Conservation (phyloP, 2,329 filamentous ascomycete genomes). For the Trematosphaeria pertusa region DNA sequence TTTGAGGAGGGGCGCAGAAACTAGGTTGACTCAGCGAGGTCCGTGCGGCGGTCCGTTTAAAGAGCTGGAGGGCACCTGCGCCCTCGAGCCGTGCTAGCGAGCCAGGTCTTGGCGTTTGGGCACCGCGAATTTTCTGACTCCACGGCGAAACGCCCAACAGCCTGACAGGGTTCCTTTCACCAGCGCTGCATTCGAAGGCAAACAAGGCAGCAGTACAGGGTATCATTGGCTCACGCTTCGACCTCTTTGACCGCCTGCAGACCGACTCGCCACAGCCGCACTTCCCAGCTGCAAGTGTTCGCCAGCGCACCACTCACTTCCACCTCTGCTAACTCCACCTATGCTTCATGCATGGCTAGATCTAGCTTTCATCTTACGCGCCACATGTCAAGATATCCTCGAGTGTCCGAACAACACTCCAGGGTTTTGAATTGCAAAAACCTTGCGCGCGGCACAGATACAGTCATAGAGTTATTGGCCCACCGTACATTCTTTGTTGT, state of each 20-base stretch:
- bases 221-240: constrained; percentile 9
- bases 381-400: constrained; percentile 1
- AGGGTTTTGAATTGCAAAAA: background rate
- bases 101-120: background rate
- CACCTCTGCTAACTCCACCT: background rate
- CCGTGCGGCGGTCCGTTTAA: too few relatives aligned
- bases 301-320: constrained; percentile 3
- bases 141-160: constrained; percentile 7
- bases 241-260: constrained; percentile 8
- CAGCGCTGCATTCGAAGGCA: constrained; percentile 1
- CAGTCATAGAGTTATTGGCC: background rate
- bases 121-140: constrained; percentile 6
- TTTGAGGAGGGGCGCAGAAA: background rate
- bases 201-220: background rate
- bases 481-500: background rate
- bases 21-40: too few relatives aligned
- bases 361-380: background rate
- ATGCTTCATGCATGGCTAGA: constrained; percentile 2
- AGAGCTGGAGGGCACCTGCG: background rate
- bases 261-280: constrained; percentile 19
- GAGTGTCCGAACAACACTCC: background rate
- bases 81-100: background rate
- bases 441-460: background rate
- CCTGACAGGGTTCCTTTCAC: constrained; percentile 3
- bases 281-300: constrained; percentile 6